Base-by-base conservation (phyloP, 2,329 filamentous ascomycete species). In the Coccinonectria pachysandricola region DNA sequence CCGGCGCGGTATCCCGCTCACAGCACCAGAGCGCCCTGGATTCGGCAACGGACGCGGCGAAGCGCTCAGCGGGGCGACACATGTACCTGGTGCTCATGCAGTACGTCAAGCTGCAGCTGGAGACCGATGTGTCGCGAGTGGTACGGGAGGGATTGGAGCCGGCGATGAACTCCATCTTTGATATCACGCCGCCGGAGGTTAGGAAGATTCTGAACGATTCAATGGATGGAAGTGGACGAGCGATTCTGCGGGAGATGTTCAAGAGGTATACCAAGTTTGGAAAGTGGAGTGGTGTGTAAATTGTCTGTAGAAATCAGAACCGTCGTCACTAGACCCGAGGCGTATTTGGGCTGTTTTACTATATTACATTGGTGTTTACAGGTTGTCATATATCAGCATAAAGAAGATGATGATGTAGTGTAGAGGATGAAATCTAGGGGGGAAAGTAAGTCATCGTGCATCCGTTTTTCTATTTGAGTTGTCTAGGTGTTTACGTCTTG, bases 31-130 rank as follows among this genome's bases (percentile, higher is more conserved):
- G 52, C 25, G 46, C 54, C 10, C 60, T 79, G 14, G 69, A 73
- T 42, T 75, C 72, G 13, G 71, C 71, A 2, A 71, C 65, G 2
- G 71, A 74, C 37, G 64, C 62, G 15, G 73, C 72, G 12, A 76
- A 75, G 53, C 62, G 70, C 10, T 69, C 67, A 6, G 71, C 71
- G 1, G 71, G 71, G 4, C 62, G 69, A 36, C 63, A 75, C 50
- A 75, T 79, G 66, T 73, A 73, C 39, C 51, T 71, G 15, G 52
- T 78, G 5, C 48, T 79, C 21, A 65, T 71, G 53, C 53, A 62
- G 28, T 79, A 76, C 42, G 59, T 77, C 36, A 69, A 67, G 51
- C 53, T 76, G 36, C 72, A 76, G 49, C 62, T 78, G 5, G 70
- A 75, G 43, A 55, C 57, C 26, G 56, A 59, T 15, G 62, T 77